These are phyloP conservation scores for Candida tallmaniae DNA, from an alignment of 805 yeast species.

Conservation along the genomic window DNA sequence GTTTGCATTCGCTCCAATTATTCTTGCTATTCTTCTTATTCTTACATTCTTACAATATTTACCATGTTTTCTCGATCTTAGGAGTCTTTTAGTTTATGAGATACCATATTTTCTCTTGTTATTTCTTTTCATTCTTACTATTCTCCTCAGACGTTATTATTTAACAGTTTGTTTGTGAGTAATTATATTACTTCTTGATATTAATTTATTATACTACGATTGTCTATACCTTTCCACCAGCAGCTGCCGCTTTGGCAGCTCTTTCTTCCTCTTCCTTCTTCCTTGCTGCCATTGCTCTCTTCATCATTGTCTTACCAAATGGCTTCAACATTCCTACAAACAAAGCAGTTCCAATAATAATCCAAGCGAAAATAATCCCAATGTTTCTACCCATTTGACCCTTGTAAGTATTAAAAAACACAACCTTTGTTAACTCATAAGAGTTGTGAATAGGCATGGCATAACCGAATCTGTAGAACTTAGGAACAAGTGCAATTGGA, in stretches of 20 bases:
- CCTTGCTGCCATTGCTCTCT: conserved; percentile 20
- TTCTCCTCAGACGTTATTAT: no score
- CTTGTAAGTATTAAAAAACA: conserved; percentile 53
- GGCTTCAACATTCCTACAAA: conserved; percentile 43
- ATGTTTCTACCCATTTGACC: conserved; percentile 55
- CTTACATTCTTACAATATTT: no score
- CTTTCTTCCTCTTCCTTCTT: conserved; percentile 7
- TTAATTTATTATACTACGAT: not conserved
- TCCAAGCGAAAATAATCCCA: conserved; percentile 61
- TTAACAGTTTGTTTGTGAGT: no score
- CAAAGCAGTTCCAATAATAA: conserved; percentile 42
- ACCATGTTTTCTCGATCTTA: no score
- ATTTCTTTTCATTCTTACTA: no score
- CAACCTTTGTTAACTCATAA: conserved; percentile 54
- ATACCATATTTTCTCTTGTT: no score
- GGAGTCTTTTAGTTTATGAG: no score
- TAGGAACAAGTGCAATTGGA: conserved; percentile 55
- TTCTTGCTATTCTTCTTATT: no score
- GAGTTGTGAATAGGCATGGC: conserved; percentile 68
- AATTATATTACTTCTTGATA: not conserved
- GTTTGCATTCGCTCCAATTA: no score
- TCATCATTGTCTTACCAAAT: conserved; percentile 33
- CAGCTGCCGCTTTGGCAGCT: conserved; percentile 2
- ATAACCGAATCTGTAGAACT: conserved; percentile 61
- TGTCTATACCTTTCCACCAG: not conserved